A percentile compares a stretch with the other conserved stretches of the same genome.
These are phyloP conservation scores for Monilinia laxa DNA, from an alignment of 2,329 filamentous ascomycete genomes.

Conservation along the genomic window DNA sequence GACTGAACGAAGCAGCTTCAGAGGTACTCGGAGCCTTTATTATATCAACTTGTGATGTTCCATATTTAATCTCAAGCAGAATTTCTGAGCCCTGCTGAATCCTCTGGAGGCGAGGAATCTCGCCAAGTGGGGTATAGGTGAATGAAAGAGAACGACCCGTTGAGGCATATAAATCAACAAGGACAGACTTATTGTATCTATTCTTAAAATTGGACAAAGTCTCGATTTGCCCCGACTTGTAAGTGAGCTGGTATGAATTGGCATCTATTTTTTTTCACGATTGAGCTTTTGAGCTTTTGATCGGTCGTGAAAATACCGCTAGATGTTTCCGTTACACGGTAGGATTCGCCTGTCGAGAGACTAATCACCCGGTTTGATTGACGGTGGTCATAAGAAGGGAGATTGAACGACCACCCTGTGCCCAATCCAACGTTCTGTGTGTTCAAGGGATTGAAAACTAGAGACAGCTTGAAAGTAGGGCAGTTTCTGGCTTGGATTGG, in stretches of 20 bases:
- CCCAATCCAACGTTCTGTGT: constrained; percentile 14
- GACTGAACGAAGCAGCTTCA: constrained; percentile 16
- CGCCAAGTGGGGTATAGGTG: not conserved
- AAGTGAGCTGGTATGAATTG: constrained; percentile 15
- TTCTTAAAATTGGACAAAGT: constrained; percentile 11
- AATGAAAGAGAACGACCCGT: constrained; percentile 12
- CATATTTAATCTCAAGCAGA: constrained; percentile 21
- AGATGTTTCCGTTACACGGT: constrained; percentile 18
- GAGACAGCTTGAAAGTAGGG: constrained; percentile 19
- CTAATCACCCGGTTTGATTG: constrained; percentile 2
- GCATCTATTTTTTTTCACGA: constrained; percentile 2
- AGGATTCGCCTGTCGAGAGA: constrained; percentile 14
- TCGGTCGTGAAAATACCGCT: not conserved
- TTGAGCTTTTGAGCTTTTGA: constrained; percentile 18
- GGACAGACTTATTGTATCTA: constrained; percentile 17
- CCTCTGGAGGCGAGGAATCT: constrained; percentile 8
- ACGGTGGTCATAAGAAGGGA: constrained; percentile 20
- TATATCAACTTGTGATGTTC: constrained; percentile 2
- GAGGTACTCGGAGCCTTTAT: constrained; percentile 13
- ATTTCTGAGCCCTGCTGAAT: constrained; percentile 15
- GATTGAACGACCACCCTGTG: constrained; percentile 12
- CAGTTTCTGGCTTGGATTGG: constrained; percentile 20
- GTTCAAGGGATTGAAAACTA: constrained; percentile 13
- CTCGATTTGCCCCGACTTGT: constrained; percentile 17
- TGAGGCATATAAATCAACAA: constrained; percentile 9